Evolutionary conservation across 257 asterid species (phyloP).

Genomic region (Marsdenia floribunda): DNA sequence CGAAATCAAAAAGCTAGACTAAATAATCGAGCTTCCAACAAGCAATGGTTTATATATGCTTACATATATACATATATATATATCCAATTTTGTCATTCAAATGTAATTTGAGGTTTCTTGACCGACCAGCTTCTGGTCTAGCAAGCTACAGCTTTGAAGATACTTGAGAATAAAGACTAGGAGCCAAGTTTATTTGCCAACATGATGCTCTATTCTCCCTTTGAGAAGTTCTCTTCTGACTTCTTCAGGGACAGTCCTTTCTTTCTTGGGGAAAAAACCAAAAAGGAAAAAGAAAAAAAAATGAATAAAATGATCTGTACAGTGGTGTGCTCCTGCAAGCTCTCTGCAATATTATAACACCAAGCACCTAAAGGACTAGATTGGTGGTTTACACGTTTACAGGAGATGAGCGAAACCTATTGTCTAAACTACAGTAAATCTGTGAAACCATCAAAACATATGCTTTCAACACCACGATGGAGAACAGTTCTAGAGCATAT

Average conservation of each 20-base stretch:
- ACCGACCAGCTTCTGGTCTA: background rate
- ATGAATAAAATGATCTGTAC: slow-evolving; percentile 59
- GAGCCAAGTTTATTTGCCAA: slow-evolving; percentile 8
- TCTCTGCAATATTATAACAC: slow-evolving; percentile 22
- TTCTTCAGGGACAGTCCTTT: slow-evolving; percentile 22
- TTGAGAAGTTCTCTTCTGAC: slow-evolving; percentile 15
- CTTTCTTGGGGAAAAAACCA: background rate
- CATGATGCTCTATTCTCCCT: slow-evolving; percentile 1
- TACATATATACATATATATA: background rate
- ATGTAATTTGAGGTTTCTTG: background rate
- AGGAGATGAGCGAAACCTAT: slow-evolving; percentile 21
- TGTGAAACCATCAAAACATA: slow-evolving; percentile 13
- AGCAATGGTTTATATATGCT: background rate
- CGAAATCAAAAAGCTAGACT: no score
- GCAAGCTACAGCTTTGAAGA: background rate
- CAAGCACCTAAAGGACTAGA: slow-evolving; percentile 13
- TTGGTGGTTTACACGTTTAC: slow-evolving; percentile 9
- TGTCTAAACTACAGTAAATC: slow-evolving; percentile 48
- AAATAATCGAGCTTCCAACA: no score
- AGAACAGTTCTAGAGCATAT: background rate
- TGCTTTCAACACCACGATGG: slow-evolving; percentile 12
- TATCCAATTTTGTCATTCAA: background rate
- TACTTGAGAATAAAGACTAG: background rate
- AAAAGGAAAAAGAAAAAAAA: slow-evolving; percentile 16
- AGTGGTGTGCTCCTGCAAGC: slow-evolving; percentile 16